phyloP scores from a whole-genome alignment of 2,329 filamentous ascomycete genomes.

The Beauveria pseudobassiana region DNA sequence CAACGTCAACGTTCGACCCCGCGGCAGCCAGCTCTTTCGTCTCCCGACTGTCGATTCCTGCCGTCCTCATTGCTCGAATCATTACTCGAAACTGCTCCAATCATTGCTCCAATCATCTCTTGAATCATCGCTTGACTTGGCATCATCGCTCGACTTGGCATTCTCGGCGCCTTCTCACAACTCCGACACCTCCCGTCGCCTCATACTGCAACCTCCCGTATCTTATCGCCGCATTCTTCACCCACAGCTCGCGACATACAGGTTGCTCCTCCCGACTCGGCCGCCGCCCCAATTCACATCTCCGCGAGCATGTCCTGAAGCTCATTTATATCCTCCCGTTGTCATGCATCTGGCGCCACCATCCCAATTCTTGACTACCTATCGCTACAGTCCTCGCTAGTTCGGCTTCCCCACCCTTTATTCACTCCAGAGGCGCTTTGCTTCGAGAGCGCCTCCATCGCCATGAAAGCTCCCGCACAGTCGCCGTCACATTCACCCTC shows the following conservation, averaged over 20 bases:
- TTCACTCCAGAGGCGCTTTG: background rate
- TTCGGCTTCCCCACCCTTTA: background rate
- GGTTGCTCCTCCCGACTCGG: background rate
- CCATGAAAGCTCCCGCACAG: background rate
- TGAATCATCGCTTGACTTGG: background rate
- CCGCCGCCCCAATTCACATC: background rate
- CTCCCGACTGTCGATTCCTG: too few relatives aligned
- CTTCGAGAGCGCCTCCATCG: background rate
- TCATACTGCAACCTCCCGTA: background rate
- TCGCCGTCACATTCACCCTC: background rate
- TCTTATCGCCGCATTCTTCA: background rate
- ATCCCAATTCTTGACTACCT: background rate
- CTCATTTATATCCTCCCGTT: background rate
- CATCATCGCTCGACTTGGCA: background rate
- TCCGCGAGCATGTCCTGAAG: background rate
- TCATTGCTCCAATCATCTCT: too few relatives aligned
- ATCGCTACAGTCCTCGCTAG: background rate
- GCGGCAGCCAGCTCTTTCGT: background rate
- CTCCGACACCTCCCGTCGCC: background rate
- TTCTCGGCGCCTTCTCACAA: background rate
- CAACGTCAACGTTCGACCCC: too few relatives aligned
- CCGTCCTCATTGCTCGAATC: too few relatives aligned
- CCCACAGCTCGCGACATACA: background rate
- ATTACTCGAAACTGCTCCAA: too few relatives aligned
- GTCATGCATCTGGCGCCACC: slow-evolving; percentile 5